Conservation (phyloP, 148 eudicot species). For the Heliosperma pusillum region DNA sequence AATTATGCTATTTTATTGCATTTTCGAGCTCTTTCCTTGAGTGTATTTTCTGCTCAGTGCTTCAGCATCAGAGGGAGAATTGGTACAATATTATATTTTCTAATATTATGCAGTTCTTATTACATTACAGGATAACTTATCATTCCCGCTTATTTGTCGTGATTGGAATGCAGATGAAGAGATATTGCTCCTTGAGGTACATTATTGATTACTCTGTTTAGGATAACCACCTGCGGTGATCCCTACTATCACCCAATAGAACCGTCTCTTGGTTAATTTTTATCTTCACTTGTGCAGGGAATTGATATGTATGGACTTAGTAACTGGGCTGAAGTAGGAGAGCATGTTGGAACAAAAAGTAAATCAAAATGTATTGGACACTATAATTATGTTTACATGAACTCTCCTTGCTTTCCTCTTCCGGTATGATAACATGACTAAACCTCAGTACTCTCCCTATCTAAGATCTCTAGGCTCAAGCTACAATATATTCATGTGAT, state of each 20-base stretch:
- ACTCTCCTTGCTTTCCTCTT: conserved; percentile 94
- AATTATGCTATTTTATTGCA: conserved; percentile 16
- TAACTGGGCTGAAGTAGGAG: conserved; percentile 89
- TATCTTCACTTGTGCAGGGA: conserved; percentile 42
- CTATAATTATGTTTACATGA: conserved; percentile 67
- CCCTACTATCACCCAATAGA: background rate
- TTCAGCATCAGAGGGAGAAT: background rate
- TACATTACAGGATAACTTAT: conserved; percentile 65
- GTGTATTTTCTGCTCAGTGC: background rate
- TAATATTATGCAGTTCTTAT: background rate
- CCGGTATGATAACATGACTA: conserved; percentile 58
- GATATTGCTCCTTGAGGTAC: conserved; percentile 87
- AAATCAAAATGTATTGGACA: conserved; percentile 79
- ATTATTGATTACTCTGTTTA: conserved; percentile 5
- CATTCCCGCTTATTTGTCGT: conserved; percentile 79
- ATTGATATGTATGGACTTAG: conserved; percentile 88
- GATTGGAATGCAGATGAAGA: conserved; percentile 99
- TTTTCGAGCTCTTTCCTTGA: conserved; percentile 2
- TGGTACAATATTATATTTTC: background rate
- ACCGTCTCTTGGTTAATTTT: conserved; percentile 5
- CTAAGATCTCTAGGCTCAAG: conserved; percentile 9
- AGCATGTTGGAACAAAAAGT: conserved; percentile 95
- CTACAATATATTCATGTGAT: conserved; percentile 2
- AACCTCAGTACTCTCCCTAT: background rate
- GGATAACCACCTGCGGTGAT: background rate